phyloP scores from a whole-genome alignment of 2,329 filamentous ascomycete species.

The Seiridium cupressi region DNA sequence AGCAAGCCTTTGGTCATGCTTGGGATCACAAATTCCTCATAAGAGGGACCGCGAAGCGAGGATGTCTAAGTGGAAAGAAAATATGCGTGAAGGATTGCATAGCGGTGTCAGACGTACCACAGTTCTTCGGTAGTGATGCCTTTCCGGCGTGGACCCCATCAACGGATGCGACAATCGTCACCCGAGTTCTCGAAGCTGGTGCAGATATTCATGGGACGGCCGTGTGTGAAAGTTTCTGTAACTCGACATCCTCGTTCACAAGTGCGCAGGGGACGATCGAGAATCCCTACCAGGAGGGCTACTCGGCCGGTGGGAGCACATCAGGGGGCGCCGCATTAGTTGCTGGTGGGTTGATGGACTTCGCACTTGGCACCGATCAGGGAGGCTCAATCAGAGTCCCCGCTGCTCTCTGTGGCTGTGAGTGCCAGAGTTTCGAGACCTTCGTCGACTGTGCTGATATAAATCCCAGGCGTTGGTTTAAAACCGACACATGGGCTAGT shows the following conservation, averaged over 20 bases:
- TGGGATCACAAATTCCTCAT: slow-evolving; percentile 50
- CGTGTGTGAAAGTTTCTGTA: slow-evolving; percentile 53
- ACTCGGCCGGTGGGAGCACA: slow-evolving; percentile 45
- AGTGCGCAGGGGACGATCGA: slow-evolving; percentile 44
- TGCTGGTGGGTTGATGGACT: slow-evolving; percentile 27
- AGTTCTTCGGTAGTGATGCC: slow-evolving; percentile 50
- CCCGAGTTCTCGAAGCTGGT: slow-evolving; percentile 47
- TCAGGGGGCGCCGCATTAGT: slow-evolving; percentile 42
- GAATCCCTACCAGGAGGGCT: slow-evolving; percentile 43
- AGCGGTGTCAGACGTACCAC: slow-evolving; percentile 51
- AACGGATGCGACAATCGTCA: slow-evolving; percentile 53
- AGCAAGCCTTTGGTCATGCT: slow-evolving; percentile 45
- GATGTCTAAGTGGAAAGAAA: slow-evolving; percentile 37
- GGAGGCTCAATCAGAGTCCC: slow-evolving; percentile 32
- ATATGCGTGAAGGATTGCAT: slow-evolving; percentile 55
- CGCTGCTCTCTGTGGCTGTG: slow-evolving; percentile 16
- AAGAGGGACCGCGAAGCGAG: slow-evolving; percentile 23
- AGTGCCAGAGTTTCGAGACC: background rate
- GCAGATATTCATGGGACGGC: slow-evolving; percentile 48
- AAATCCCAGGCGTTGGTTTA: slow-evolving; percentile 24
- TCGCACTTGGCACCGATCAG: slow-evolving; percentile 32
- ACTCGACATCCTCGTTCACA: slow-evolving; percentile 40
- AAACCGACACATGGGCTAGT: slow-evolving; percentile 32
- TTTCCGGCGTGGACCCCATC: slow-evolving; percentile 47
- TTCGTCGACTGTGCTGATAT: background rate